Conservation (phyloP, 768 basidiomycete genomes). For the Xerocomellus chrysenteron region DNA sequence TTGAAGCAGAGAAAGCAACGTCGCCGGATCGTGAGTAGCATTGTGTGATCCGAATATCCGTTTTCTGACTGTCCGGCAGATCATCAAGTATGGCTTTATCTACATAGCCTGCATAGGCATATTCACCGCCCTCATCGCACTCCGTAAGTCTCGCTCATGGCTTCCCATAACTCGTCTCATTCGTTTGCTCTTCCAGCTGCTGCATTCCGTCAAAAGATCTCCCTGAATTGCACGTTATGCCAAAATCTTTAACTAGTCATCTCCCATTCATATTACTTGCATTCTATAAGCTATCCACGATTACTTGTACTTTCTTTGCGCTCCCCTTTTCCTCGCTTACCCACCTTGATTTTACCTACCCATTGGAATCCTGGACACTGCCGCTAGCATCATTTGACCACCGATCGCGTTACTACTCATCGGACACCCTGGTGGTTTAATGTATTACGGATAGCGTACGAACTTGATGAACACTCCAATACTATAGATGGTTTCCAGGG, state of each 20-base stretch:
- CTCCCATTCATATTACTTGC: conserved; percentile 22
- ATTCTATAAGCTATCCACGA: conserved; percentile 31
- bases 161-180: conserved; percentile 8
- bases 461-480: conserved; percentile 13
- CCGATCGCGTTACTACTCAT: conserved; percentile 6
- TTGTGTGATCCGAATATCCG: neutral
- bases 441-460: conserved; percentile 26
- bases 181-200: conserved; percentile 42
- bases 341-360: neutral
- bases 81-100: conserved; percentile 79
- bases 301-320: conserved; percentile 26
- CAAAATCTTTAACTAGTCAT: conserved; percentile 57
- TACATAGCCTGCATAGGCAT: conserved; percentile 67
- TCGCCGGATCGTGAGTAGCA: conserved; percentile 74
- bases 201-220: conserved; percentile 58
- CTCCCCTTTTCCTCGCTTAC: neutral
- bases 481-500: conserved; percentile 6
- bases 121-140: conserved; percentile 74
- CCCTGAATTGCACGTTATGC: conserved; percentile 66
- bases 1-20: conserved; percentile 88
- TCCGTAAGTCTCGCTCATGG: conserved; percentile 56
- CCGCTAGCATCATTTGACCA: conserved; percentile 11
- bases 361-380: conserved; percentile 12
- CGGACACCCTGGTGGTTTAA: conserved; percentile 16
- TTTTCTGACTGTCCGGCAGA: conserved; percentile 40